Base-by-base conservation (phyloP, 169 alveolate species). In the Plasmodium adleri region DNA sequence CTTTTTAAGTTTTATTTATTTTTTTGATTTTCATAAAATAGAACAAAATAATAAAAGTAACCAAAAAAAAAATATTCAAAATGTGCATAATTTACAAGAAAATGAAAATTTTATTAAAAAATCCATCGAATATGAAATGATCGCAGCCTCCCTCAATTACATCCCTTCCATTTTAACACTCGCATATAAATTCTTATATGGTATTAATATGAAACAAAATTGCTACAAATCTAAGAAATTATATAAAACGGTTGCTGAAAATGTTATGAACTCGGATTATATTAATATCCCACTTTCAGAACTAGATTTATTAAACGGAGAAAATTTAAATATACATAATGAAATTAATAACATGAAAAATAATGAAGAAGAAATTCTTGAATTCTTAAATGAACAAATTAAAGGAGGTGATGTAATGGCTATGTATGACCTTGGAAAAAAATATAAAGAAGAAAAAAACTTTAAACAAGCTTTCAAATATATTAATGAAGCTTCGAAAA, bases 391-490 rank as follows among this genome's bases (percentile, higher is more conserved):
- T 26, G 92, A 86, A 12, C 92, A 86, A 54, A 72, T 86, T 45
- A 70, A 72, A 52, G 92, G 92, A 20, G 92, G 92, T 2, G 92
- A 86, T 60, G 88, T 86, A 0, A 86, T 86, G 92, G 86, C 92
- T 20, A 50, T 86, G 87, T 86, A 86, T 49, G 92, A 86, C 10
- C 62, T 86, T 6, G 92, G 92, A 1, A 86, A 72, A 39, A 86
- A 86, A 86, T 86, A 86, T 45, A 86, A 86, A 62, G 92, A 86
- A 52, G 92, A 86, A 64, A 60, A 74, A 39, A 86, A 86, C 58
- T 86, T 71, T 50, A 86, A 39, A 49, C 59, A 86, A 72, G 92
- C 92, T 2, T 72, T 54, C 43, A 62, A 86, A 28, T 86, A 86
- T 32, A 71, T 86, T 22, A 86, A 50, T n/a, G 88, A 86, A 63